Conservation (phyloP, 2,329 filamentous ascomycete species). For the Pseudohalonectria lignicola region DNA sequence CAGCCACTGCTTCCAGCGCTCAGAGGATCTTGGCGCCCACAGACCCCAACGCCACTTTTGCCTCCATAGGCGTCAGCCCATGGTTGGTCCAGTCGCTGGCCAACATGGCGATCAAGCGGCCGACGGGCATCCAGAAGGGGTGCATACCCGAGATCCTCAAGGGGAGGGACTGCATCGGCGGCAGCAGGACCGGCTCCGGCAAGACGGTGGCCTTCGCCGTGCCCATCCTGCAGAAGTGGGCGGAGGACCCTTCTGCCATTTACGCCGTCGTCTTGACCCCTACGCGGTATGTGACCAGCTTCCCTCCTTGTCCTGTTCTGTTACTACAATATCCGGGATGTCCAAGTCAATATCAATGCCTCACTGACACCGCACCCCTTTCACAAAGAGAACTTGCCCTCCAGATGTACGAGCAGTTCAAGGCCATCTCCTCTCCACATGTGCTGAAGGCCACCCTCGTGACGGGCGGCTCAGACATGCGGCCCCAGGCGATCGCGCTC, state of each 20-base stretch:
- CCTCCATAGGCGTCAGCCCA: conserved; percentile 60
- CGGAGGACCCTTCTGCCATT: conserved; percentile 82
- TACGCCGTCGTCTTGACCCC: conserved; percentile 85
- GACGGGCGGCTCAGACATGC: conserved; percentile 89
- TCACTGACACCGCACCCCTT: background rate
- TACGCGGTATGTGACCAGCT: conserved; percentile 49
- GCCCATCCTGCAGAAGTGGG: conserved; percentile 88
- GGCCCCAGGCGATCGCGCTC: conserved; percentile 75
- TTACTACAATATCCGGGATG: too few species aligned
- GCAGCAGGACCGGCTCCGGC: conserved; percentile 87
- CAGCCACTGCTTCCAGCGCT: background rate
- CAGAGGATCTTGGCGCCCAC: conserved; percentile 34
- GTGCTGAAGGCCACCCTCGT: conserved; percentile 81
- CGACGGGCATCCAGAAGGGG: conserved; percentile 84
- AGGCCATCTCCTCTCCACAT: conserved; percentile 80
- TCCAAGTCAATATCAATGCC: too few species aligned
- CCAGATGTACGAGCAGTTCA: conserved; percentile 94
- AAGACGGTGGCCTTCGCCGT: conserved; percentile 96
- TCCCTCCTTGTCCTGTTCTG: background rate
- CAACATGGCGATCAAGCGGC: conserved; percentile 70
- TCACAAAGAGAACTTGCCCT: conserved; percentile 67
- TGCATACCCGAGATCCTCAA: conserved; percentile 90
- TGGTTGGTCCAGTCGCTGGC: conserved; percentile 79
- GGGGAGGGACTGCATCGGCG: conserved; percentile 89
- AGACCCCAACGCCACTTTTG: conserved; percentile 55